These are phyloP conservation scores for Diplodia intermedia DNA, from an alignment of 2,329 filamentous ascomycete genomes.

Conservation along the genomic window DNA sequence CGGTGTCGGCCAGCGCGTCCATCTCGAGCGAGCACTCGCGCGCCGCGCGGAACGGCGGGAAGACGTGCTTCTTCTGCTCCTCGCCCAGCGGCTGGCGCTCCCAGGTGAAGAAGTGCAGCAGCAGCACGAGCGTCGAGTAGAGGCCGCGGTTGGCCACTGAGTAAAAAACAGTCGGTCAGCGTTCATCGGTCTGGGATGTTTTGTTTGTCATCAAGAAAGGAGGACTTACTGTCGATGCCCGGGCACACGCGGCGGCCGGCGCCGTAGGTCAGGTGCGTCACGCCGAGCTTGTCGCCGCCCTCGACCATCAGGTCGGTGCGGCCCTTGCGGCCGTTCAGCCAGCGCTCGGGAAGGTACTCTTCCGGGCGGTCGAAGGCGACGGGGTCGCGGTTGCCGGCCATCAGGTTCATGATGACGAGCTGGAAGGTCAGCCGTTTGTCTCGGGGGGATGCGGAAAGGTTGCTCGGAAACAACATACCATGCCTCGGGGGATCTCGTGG, in stretches of 20 bases:
- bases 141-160: conserved; percentile 36
- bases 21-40: conserved; percentile 37
- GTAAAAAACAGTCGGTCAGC: background rate
- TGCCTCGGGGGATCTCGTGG: background rate
- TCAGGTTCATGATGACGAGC: conserved; percentile 15
- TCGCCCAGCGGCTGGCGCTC: conserved; percentile 35
- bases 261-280: conserved; percentile 9
- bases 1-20: conserved; percentile 35
- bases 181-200: background rate
- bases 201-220: background rate
- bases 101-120: conserved; percentile 37
- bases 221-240: conserved; percentile 5
- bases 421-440: background rate
- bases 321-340: conserved; percentile 6
- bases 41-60: conserved; percentile 40
- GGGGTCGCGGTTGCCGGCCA: conserved; percentile 6
- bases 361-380: background rate
- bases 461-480: background rate
- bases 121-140: conserved; percentile 36
- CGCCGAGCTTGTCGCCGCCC: conserved; percentile 7
- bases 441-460: background rate
- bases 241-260: conserved; percentile 13
- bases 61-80: conserved; percentile 36
- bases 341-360: conserved; percentile 5
- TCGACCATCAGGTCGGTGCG: background rate